A percentile compares a stretch with the other conserved stretches of the same genome.
Evolutionary conservation across 192 early-diverging fungal genomes (phyloP).

Genomic region (Tieghemiomyces parasiticus): DNA sequence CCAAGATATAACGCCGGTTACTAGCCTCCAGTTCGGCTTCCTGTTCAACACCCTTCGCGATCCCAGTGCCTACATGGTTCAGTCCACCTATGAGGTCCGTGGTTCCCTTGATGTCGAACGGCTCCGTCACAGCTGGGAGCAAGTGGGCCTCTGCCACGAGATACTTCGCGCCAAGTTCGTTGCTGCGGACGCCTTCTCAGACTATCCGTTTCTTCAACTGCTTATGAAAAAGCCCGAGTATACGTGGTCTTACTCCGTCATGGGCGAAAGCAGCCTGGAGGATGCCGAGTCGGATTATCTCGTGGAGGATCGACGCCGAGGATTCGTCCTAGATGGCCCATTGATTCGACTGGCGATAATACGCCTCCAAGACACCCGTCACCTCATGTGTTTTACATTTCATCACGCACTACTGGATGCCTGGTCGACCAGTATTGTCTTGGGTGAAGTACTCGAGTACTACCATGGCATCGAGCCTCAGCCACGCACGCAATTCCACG

Average conservation of each 20-base stretch:
- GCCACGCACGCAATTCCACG: no score
- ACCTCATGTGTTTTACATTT: not conserved
- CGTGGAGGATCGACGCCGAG: not conserved
- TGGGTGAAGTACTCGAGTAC: not conserved
- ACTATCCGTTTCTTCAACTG: no score
- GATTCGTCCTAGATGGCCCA: not conserved
- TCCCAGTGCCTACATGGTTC: not conserved
- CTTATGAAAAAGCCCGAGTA: no score
- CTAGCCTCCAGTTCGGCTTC: not conserved
- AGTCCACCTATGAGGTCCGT: not conserved
- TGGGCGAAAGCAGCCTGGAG: no score
- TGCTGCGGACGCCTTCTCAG: not conserved
- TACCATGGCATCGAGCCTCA: not conserved
- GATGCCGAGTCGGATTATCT: not conserved
- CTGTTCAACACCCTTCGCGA: not conserved
- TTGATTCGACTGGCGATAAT: not conserved
- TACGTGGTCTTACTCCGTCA: no score
- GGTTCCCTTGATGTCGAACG: not conserved
- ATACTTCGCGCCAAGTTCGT: not conserved
- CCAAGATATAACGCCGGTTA: not conserved
- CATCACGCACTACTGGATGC: conserved; percentile 6
- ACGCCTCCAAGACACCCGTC: not conserved
- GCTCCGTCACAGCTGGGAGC: not conserved
- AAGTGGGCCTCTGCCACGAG: not conserved
- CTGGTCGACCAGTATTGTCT: not conserved